Conservation (phyloP, 148 eudicot genomes). For the Dianthus caryophyllus region DNA sequence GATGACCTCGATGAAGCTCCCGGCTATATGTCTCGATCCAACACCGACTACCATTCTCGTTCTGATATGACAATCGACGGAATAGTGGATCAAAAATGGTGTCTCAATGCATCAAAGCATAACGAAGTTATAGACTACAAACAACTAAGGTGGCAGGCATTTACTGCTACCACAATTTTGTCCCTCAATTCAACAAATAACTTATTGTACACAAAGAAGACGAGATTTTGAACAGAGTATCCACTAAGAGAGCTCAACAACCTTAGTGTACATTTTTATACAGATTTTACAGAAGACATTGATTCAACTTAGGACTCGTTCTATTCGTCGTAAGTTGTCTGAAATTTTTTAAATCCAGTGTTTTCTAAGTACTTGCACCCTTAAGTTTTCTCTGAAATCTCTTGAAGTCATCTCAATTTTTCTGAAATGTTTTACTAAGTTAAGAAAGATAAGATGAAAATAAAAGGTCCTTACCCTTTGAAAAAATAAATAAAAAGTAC, state of each 20-base stretch:
- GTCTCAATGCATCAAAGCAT: slow-evolving; percentile 8
- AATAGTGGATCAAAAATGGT: slow-evolving; percentile 21
- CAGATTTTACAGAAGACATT: background rate
- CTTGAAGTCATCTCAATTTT: no score
- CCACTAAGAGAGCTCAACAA: background rate
- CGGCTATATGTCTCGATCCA: slow-evolving; percentile 67
- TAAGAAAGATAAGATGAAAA: no score
- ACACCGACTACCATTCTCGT: slow-evolving; percentile 98
- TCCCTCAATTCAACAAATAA: background rate
- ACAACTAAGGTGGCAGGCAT: background rate
- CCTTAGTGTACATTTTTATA: background rate
- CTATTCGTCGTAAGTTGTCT: no score
- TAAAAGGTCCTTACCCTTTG: background rate
- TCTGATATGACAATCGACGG: slow-evolving; percentile 44
- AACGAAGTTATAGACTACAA: slow-evolving; percentile 10
- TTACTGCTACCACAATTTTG: slow-evolving; percentile 9
- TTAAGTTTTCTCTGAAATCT: no score
- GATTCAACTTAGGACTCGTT: no score
- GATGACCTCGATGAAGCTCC: slow-evolving; percentile 72
- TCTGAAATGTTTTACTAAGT: no score
- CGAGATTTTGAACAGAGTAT: background rate
- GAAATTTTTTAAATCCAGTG: no score
- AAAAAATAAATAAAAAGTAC: background rate
- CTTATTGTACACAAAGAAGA: background rate
- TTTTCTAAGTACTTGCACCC: no score